phyloP scores from a whole-genome alignment of 202 grass and related monocot species.

The Panicum hallii region DNA sequence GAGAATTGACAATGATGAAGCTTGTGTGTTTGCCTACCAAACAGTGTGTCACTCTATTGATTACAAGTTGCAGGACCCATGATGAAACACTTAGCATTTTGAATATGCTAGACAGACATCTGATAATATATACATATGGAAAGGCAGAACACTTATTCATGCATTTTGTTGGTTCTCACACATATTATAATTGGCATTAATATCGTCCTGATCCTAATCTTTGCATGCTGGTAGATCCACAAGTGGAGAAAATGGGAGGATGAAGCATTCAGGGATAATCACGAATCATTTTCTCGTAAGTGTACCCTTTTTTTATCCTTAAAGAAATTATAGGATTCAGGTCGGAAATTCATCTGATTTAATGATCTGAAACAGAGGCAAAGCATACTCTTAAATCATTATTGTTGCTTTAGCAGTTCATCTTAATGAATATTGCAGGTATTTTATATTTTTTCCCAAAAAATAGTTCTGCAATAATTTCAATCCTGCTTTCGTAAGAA shows the following conservation, averaged over 20 bases:
- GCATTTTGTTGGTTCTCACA: neutral
- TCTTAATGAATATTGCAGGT: neutral
- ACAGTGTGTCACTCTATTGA: neutral
- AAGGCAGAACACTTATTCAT: neutral
- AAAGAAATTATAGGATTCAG: neutral
- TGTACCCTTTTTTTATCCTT: slow-evolving; percentile 23
- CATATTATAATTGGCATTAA: neutral
- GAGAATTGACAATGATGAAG: slow-evolving; percentile 2
- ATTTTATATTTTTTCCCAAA: slow-evolving; percentile 6
- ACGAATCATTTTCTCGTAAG: slow-evolving; percentile 81
- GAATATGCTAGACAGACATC: neutral
- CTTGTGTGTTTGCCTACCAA: neutral
- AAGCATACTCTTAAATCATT: neutral
- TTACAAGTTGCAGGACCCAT: neutral
- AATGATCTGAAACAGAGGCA: slow-evolving; percentile 2
- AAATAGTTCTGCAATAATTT: neutral
- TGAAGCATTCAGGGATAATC: slow-evolving; percentile 86
- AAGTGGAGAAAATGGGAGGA: slow-evolving; percentile 99
- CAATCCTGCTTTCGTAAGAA: neutral
- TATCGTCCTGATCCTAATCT: slow-evolving; percentile 18
- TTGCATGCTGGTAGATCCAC: slow-evolving; percentile 68
- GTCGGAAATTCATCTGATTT: neutral
- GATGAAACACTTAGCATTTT: slow-evolving; percentile 3
- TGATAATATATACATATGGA: slow-evolving; percentile 24
- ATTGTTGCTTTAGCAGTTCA: slow-evolving; percentile 28